These are phyloP conservation scores for Talaromyces liani DNA, from an alignment of 495 filamentous ascomycete species.

Conservation along the genomic window DNA sequence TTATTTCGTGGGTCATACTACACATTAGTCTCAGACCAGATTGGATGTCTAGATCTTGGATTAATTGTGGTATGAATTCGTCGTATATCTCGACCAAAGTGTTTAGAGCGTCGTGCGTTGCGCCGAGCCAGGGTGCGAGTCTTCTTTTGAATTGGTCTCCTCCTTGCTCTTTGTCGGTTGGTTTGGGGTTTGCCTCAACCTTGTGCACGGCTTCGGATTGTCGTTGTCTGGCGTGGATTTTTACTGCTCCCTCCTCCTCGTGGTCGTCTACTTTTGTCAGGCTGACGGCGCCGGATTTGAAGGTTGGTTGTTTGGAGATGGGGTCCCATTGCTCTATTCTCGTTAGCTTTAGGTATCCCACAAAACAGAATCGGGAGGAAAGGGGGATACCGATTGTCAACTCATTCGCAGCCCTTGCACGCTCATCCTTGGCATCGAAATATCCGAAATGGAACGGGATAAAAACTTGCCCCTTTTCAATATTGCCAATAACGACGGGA, in stretches of 20 bases:
- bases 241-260: background rate
- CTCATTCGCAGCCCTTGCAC: background rate
- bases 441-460: constrained; percentile 1
- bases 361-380: background rate
- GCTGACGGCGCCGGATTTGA: constrained; percentile 12
- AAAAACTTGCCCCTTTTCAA: background rate
- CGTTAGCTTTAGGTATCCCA: background rate
- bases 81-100: constrained; percentile 11
- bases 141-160: constrained; percentile 2
- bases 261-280: constrained; percentile 10
- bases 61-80: constrained; percentile 7
- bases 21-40: constrained; percentile 10
- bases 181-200: background rate
- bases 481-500: background rate
- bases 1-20: constrained; percentile 1
- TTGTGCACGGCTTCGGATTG: background rate
- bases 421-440: constrained; percentile 1
- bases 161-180: background rate
- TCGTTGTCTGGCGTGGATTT: constrained; percentile 3
- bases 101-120: constrained; percentile 13
- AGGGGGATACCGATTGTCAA: background rate
- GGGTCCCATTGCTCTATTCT: constrained; percentile 15
- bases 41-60: constrained; percentile 14
- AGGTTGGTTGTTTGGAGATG: constrained; percentile 13
- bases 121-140: constrained; percentile 13